Conservation (phyloP, 2,329 filamentous ascomycete genomes). For the Bretziella fagacearum region DNA sequence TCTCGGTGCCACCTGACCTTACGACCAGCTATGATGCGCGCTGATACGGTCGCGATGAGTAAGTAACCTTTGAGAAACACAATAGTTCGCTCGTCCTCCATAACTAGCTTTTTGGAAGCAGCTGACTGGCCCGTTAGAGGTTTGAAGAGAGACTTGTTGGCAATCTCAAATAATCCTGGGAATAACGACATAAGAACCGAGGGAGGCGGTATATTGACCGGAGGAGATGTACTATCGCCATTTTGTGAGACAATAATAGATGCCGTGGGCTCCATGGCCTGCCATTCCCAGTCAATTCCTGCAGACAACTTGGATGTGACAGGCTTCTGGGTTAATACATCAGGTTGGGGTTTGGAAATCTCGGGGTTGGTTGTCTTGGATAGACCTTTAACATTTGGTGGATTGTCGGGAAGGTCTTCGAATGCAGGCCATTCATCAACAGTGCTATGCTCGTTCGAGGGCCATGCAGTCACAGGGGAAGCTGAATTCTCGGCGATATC, state of each 20-base stretch:
- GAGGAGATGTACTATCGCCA: slow-evolving; percentile 32
- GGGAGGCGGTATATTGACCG: slow-evolving; percentile 78
- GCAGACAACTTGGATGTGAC: background rate
- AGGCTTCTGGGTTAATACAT: background rate
- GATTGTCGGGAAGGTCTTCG: slow-evolving; percentile 26
- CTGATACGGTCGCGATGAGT: slow-evolving; percentile 47
- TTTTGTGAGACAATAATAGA: background rate
- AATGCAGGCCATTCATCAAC: slow-evolving; percentile 36
- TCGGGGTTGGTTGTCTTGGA: background rate
- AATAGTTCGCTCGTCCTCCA: slow-evolving; percentile 44
- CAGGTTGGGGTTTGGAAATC: background rate
- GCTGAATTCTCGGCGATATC: background rate
- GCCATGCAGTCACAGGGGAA: slow-evolving; percentile 31
- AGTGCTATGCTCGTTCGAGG: slow-evolving; percentile 20
- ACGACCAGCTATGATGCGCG: slow-evolving; percentile 68
- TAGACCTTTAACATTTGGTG: background rate
- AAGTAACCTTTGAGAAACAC: slow-evolving; percentile 50
- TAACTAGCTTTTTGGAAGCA: slow-evolving; percentile 42
- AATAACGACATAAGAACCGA: slow-evolving; percentile 66
- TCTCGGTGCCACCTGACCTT: slow-evolving; percentile 85
- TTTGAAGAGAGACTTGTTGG: slow-evolving; percentile 47
- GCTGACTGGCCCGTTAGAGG: slow-evolving; percentile 42
- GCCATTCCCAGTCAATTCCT: background rate
- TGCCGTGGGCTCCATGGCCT: background rate
- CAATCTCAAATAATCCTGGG: slow-evolving; percentile 49